Evolutionary conservation across 2,329 filamentous ascomycete genomes (phyloP), one percentile per base, ranked within the genome.

Genomic region (Huntiella abstrusa): DNA sequence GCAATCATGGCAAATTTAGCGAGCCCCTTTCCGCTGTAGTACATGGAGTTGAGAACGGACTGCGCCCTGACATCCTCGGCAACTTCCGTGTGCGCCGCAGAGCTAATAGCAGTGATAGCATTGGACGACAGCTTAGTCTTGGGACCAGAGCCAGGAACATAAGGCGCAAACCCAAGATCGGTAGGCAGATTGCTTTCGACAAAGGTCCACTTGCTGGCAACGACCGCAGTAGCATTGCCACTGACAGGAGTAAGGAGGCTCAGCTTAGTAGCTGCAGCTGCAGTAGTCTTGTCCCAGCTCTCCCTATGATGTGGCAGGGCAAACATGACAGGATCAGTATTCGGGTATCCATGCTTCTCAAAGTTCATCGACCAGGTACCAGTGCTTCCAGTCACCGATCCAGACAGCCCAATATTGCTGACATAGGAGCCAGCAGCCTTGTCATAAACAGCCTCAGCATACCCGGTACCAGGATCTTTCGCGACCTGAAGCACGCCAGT

Each of bases 21-120:
- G 13, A 91, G 63, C 1, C 71, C 80, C 67, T 88, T 96, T 54
- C 91, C 91, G 54, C 82, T 83, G 60, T 80, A 95, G 61, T 96
- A 96, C 76, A 94, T 87, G 34, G 85, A 93, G 57, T 88, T 73
- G 33, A 83, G 65, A 52, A 91, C 74, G 4, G 76, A 75, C 56
- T 91, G 79, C 0, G 65, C 64, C n/a, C 66, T 60, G 60, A 95
- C 83, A 57, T 86, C 71, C 60, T 91, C 79, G 1, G 73, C 70
- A 1, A 93, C 64, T 59, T 98, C 91, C 15, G 68, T 70, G n/a
- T 69, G 66, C 1, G 84, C 81, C 6, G 77, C 66, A 1, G 69
- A 64, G 33, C 65, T 63, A 47, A 92, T 80, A 2, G 66, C 63
- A 2, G 67, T 58, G 53, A 77, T 74, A 1, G 75, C 71, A n/a